Evolutionary conservation across 805 yeast species (phyloP).

Genomic region (Starmerella lactis-condensi): DNA sequence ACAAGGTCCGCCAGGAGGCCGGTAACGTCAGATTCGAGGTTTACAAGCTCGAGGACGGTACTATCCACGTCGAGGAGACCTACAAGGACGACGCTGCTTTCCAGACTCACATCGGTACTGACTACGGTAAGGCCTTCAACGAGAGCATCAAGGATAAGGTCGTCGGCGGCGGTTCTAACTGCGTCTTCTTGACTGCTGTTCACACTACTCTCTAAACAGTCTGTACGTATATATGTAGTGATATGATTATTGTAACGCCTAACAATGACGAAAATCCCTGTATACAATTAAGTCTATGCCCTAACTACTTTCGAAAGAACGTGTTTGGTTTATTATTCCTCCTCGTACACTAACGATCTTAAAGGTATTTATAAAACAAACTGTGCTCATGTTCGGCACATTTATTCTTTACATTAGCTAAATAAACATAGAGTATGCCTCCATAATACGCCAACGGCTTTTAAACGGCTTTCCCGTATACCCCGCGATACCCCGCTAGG

Average conservation of each 20-base stretch:
- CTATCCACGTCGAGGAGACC: slow-evolving; percentile 18
- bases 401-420: too few relatives aligned
- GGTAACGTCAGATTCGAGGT: slow-evolving; percentile 19
- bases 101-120: slow-evolving; percentile 17
- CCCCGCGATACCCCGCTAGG: too few relatives aligned
- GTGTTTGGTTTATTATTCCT: too few relatives aligned
- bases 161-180: slow-evolving; percentile 15
- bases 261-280: neutral
- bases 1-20: slow-evolving; percentile 16
- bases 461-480: too few relatives aligned
- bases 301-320: too few relatives aligned
- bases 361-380: too few relatives aligned
- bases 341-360: too few relatives aligned
- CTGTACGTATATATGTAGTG: too few relatives aligned
- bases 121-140: slow-evolving; percentile 18
- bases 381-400: too few relatives aligned
- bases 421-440: too few relatives aligned
- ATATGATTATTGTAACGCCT: neutral
- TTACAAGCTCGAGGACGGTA: slow-evolving; percentile 15
- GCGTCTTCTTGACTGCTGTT: slow-evolving; percentile 14
- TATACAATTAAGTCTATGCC: slow-evolving; percentile 1
- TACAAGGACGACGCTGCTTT: slow-evolving; percentile 18
- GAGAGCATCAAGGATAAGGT: slow-evolving; percentile 15
- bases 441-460: too few relatives aligned
- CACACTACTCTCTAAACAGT: slow-evolving; percentile 7